Base-by-base conservation (phyloP, 148 eudicot genomes). In the Pharnaceum exiguum region DNA sequence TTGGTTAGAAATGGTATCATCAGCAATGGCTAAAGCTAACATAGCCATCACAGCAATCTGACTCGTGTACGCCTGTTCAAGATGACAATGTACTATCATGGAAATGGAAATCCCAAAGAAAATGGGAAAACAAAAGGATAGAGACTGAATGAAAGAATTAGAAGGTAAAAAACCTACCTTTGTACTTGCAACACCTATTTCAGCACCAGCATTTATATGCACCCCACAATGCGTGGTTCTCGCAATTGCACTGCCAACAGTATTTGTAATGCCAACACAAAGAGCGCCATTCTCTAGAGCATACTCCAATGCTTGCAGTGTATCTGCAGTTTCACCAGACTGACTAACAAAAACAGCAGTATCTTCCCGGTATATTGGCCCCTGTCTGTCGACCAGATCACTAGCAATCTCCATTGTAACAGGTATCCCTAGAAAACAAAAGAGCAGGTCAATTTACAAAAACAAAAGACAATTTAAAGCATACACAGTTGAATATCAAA, bases 311-410 rank as follows among this genome's bases (percentile, higher is more conserved):
- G 99, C 99, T 25, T 75, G 81, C 53, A 94, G 71, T 15, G 99
- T 94, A 64, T 94, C 99, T 23, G 96, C 95, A 51, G 99, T 94
- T 86, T 94, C 99, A 48, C 99, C 99, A 48, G 99, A 94, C 63
- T 94, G 99, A 74, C 99, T 94, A 40, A 94, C 99, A 75, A 94
- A 94, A 39, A 86, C 95, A 59, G 86, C 78, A 19, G 99, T 94
- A 70, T 94, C 99, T 75, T 94, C 99, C 74, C 99, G 78, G 72
- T 89, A 94, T 49, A 94, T 86, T 10, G 99, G 96, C 24, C 93
- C 99, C 77, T 89, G 95, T 78, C 99, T 82, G 72, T 94, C 99
- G 70, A 94, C 48, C 59, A 94, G 72, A 80, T 94, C 99, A 82
- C 99, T 94, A 51, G 99, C 99, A 51, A 89, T 77, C 76, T 94